Evolutionary conservation across 1,284 basidiomycete species (phyloP).

Genomic region (Erythrobasidium hasegawianum): DNA sequence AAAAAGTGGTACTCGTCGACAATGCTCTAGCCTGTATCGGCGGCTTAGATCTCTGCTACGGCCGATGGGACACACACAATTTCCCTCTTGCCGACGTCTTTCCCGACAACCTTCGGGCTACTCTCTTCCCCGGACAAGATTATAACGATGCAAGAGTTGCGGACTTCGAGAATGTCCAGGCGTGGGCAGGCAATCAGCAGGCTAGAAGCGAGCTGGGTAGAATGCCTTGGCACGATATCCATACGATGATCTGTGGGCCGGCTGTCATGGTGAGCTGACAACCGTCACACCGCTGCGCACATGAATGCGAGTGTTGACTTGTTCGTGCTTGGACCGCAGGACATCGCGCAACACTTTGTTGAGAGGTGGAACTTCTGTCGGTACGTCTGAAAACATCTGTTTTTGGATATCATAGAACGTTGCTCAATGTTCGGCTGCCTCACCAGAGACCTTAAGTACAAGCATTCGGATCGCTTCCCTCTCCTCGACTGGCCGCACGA

Average conservation of each 20-base stretch:
- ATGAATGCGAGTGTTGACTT: no score
- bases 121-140: slow-evolving; percentile 80
- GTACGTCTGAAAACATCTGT: no score
- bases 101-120: slow-evolving; percentile 71
- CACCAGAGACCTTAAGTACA: slow-evolving; percentile 51
- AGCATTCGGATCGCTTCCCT: slow-evolving; percentile 56
- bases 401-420: no score
- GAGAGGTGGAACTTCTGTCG: slow-evolving; percentile 67
- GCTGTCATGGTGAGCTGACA: slow-evolving; percentile 61
- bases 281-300: no score
- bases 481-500: slow-evolving; percentile 82
- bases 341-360: slow-evolving; percentile 84
- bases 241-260: slow-evolving; percentile 68
- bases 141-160: slow-evolving; percentile 44
- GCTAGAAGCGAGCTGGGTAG: slow-evolving; percentile 42
- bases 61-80: slow-evolving; percentile 81
- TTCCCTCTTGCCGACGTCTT: slow-evolving; percentile 79
- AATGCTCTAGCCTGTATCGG: slow-evolving; percentile 53
- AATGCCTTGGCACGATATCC: slow-evolving; percentile 86
- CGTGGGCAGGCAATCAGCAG: slow-evolving; percentile 62
- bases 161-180: slow-evolving; percentile 75
- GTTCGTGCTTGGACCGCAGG: slow-evolving; percentile 45
- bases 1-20: slow-evolving; percentile 65
- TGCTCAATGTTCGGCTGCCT: no score
- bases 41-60: slow-evolving; percentile 66